Percentiles rank a stretch among this genome's conserved stretches.
Conservation (phyloP, 768 basidiomycete species). For the Gymnopilus dilepis region DNA sequence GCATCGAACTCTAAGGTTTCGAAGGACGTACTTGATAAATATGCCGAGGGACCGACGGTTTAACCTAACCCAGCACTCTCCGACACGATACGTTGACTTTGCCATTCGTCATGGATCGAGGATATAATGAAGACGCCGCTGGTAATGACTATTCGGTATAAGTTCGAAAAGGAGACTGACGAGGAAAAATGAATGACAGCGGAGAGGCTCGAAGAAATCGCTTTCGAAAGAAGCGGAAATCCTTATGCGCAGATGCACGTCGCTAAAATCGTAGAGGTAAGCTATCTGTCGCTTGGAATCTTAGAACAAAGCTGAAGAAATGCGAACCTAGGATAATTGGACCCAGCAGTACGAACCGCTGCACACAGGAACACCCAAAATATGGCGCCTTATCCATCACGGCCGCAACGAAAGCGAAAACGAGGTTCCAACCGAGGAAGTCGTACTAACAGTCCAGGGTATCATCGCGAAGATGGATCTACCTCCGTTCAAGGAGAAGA, state of each 20-base stretch:
- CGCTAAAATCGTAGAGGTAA: not conserved
- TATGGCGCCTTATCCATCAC: not conserved
- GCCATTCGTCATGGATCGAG: not conserved
- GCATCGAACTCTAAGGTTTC: no score
- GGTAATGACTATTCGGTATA: no score
- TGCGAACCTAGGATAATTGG: not conserved
- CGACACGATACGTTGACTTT: no score
- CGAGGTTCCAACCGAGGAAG: not conserved
- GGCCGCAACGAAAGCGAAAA: no score
- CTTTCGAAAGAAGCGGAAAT: not conserved
- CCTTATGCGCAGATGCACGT: not conserved
- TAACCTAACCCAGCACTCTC: no score
- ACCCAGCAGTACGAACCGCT: not conserved
- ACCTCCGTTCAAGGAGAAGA: constrained; percentile 2
- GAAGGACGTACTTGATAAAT: no score
- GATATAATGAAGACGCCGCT: not conserved
- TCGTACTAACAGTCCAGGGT: constrained; percentile 6
- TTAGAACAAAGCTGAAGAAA: no score
- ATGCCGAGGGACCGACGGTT: no score
- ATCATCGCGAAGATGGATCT: constrained; percentile 7
- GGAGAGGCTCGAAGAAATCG: not conserved
- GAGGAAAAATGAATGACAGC: not conserved
- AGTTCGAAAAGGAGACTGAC: no score
- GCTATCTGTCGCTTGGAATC: no score
- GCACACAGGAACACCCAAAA: not conserved